phyloP scores from a whole-genome alignment of 148 eudicot species.

The Fagopyrum esculentum region DNA sequence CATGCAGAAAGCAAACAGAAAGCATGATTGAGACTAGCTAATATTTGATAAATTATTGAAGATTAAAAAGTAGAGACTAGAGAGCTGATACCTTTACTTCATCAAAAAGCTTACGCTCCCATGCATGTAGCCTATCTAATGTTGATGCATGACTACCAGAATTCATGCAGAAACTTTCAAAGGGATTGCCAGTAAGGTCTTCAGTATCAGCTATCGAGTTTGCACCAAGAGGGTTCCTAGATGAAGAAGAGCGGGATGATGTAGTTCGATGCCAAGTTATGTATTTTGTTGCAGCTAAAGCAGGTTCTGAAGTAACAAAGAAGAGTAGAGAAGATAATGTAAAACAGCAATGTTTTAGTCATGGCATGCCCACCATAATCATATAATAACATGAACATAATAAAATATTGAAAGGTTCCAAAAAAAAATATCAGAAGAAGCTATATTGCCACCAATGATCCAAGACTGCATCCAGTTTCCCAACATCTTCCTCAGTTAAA shows the following conservation, averaged over 20 bases:
- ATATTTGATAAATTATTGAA: neutral
- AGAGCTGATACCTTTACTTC: slow-evolving; percentile 78
- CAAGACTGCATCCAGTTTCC: neutral
- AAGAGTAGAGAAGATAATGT: neutral
- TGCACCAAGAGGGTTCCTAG: slow-evolving; percentile 56
- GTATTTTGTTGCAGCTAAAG: slow-evolving; percentile 61
- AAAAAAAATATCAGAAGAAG: neutral
- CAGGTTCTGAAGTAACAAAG: slow-evolving; percentile 42
- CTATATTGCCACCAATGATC: neutral
- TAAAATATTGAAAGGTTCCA: neutral
- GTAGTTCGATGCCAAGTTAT: slow-evolving; percentile 87
- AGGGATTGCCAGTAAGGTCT: slow-evolving; percentile 48
- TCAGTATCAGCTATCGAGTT: slow-evolving; percentile 56
- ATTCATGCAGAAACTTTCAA: slow-evolving; percentile 61
- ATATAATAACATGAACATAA: neutral
- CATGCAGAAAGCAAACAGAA: neutral
- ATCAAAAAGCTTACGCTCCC: slow-evolving; percentile 93
- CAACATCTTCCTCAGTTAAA: slow-evolving; percentile 1
- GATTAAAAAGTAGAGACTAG: neutral
- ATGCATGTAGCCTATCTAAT: slow-evolving; percentile 78
- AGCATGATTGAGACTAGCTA: neutral
- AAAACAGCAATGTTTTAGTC: neutral
- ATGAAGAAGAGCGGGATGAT: slow-evolving; percentile 73
- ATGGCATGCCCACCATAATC: neutral
- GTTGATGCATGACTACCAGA: slow-evolving; percentile 97